Percentiles rank a stretch among this genome's conserved stretches.
phyloP scores from a whole-genome alignment of 805 yeast genomes.

The Wickerhamiella bombiphila region DNA sequence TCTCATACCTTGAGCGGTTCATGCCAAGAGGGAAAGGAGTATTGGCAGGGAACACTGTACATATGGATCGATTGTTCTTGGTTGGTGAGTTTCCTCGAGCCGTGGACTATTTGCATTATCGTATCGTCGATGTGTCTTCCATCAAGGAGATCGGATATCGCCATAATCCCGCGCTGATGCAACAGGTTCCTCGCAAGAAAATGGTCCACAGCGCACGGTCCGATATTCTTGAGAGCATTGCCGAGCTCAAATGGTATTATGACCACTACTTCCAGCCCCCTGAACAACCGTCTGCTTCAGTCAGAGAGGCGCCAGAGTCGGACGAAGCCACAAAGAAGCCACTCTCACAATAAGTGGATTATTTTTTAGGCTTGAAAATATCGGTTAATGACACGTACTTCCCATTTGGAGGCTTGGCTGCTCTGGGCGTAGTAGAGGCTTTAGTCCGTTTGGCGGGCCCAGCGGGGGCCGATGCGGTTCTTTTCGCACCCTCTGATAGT shows the following conservation, averaged over 20 bases:
- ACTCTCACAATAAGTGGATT: slow-evolving; percentile 21
- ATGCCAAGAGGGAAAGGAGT: slow-evolving; percentile 48
- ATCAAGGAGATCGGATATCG: slow-evolving; percentile 68
- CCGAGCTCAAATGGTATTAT: slow-evolving; percentile 63
- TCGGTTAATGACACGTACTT: slow-evolving; percentile 4
- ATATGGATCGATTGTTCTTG: slow-evolving; percentile 81
- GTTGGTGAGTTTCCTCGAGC: slow-evolving; percentile 68
- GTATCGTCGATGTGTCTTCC: slow-evolving; percentile 82
- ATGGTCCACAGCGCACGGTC: slow-evolving; percentile 72
- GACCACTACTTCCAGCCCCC: slow-evolving; percentile 36
- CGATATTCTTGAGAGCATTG: slow-evolving; percentile 82
- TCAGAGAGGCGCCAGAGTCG: neutral
- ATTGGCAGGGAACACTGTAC: slow-evolving; percentile 83
- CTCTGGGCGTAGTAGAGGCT: too few relatives aligned
- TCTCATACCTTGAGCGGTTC: slow-evolving; percentile 42
- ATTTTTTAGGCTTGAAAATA: slow-evolving; percentile 34
- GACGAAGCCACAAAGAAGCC: neutral
- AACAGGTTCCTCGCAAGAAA: slow-evolving; percentile 44
- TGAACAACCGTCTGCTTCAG: neutral
- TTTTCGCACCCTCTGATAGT: slow-evolving; percentile 9
- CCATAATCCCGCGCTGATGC: slow-evolving; percentile 53
- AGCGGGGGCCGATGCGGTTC: slow-evolving; percentile 5
- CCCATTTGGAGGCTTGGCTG: neutral
- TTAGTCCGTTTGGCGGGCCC: slow-evolving; percentile 6
- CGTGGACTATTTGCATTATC: slow-evolving; percentile 42